A percentile compares a stretch with the other conserved stretches of the same genome.
These are phyloP conservation scores for Agrocybe praecox DNA, from an alignment of 768 basidiomycete genomes.

Conservation along the genomic window DNA sequence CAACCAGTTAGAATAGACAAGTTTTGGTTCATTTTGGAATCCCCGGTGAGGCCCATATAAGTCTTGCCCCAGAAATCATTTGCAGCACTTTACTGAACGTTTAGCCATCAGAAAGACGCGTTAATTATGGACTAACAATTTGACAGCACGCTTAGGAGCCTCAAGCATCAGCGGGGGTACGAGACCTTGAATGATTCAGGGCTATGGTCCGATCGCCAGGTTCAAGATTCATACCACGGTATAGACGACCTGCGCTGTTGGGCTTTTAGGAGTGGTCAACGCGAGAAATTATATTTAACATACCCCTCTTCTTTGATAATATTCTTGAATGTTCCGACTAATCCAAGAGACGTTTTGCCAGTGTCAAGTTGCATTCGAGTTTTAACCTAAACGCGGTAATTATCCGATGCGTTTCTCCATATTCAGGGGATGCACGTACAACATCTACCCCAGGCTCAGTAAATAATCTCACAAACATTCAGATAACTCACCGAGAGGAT, in stretches of 20 bases:
- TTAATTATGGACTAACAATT: constrained; percentile 60
- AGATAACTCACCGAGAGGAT: constrained; percentile 74
- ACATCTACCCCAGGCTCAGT: constrained; percentile 61
- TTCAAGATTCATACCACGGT: constrained; percentile 66
- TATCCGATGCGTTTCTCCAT: neutral
- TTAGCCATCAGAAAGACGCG: neutral
- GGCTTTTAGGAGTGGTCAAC: neutral
- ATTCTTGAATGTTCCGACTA: constrained; percentile 79
- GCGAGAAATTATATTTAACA: constrained; percentile 20
- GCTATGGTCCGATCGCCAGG: neutral
- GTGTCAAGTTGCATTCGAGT: constrained; percentile 98
- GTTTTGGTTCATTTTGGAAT: constrained; percentile 83
- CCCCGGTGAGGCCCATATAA: constrained; percentile 61
- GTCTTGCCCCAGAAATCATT: constrained; percentile 98
- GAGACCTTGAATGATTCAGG: constrained; percentile 55
- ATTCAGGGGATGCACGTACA: constrained; percentile 47
- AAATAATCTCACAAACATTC: neutral
- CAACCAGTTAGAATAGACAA: constrained; percentile 92
- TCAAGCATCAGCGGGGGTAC: constrained; percentile 95
- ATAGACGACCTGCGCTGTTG: constrained; percentile 74
- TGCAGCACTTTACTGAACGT: constrained; percentile 45
- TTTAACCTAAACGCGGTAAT: constrained; percentile 71
- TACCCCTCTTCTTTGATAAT: constrained; percentile 94
- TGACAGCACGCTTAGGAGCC: constrained; percentile 97
- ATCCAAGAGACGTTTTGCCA: constrained; percentile 72